These are phyloP conservation scores for Solanum hybrid DNA, from an alignment of 305 asterid species.

Conservation along the genomic window DNA sequence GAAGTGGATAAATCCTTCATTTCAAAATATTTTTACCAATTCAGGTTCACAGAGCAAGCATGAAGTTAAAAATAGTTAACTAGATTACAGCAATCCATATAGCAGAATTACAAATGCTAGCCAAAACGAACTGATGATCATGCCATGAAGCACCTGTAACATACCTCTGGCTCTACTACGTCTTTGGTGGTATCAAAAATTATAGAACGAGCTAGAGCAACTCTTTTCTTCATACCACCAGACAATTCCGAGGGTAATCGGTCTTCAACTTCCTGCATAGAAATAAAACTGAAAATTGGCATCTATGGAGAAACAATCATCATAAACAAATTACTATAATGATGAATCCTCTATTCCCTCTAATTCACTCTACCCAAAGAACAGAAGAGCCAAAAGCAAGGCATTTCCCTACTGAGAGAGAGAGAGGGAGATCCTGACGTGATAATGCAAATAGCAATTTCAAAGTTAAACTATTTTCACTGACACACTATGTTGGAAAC, in stretches of 20 bases:
- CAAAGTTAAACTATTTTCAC: not conserved
- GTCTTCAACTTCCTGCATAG: conserved; percentile 84
- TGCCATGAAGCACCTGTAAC: conserved; percentile 11
- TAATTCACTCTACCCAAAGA: not conserved
- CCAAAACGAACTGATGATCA: not conserved
- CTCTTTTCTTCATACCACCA: conserved; percentile 99
- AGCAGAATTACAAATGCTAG: not conserved
- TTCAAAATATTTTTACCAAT: not conserved
- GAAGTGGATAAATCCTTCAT: not conserved
- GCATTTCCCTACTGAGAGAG: not conserved
- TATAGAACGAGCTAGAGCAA: conserved; percentile 95
- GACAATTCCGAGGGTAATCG: conserved; percentile 94
- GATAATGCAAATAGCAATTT: not conserved
- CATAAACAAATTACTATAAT: not conserved
- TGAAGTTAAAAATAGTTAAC: not conserved
- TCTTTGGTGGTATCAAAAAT: conserved; percentile 80
- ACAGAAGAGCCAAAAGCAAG: not conserved
- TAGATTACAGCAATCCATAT: not conserved
- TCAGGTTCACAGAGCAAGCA: not conserved
- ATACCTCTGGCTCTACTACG: conserved; percentile 87
- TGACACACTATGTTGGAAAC: not conserved
- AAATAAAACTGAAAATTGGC: conserved; percentile 16
- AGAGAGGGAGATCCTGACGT: not conserved
- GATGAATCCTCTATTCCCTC: not conserved
- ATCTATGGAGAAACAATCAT: not conserved